phyloP scores from a whole-genome alignment of 306 rosid genomes.

The Pterocarpus macrocarpus region DNA sequence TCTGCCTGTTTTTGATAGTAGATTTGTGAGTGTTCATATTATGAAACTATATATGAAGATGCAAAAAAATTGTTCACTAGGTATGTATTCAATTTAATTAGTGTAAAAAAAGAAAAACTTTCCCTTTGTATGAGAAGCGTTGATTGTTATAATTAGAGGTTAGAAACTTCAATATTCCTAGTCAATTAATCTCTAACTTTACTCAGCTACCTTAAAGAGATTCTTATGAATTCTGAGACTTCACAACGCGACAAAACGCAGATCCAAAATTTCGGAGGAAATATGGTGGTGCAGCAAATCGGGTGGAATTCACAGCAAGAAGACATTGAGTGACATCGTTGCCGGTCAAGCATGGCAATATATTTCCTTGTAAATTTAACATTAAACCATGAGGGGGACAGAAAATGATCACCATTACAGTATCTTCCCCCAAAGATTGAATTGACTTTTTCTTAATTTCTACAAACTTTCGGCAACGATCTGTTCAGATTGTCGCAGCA shows the following conservation, averaged over 20 bases:
- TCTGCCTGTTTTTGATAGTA: no score
- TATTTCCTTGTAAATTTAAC: slow-evolving; percentile 16
- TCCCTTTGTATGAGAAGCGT: neutral
- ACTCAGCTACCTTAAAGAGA: neutral
- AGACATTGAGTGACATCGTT: slow-evolving; percentile 42
- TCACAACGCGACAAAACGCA: slow-evolving; percentile 36
- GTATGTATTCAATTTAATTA: neutral
- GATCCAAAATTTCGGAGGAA: slow-evolving; percentile 28
- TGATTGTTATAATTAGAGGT: no score
- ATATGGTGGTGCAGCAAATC: slow-evolving; percentile 6
- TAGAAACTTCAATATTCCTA: neutral
- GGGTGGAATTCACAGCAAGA: slow-evolving; percentile 40
- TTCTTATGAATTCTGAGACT: neutral
- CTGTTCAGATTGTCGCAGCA: slow-evolving; percentile 51
- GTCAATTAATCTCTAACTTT: neutral
- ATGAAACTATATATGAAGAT: neutral
- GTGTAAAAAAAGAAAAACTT: neutral
- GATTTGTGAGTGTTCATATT: neutral
- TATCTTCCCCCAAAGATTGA: slow-evolving; percentile 27
- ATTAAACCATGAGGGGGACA: slow-evolving; percentile 49
- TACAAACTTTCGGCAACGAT: slow-evolving; percentile 50
- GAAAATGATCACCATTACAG: slow-evolving; percentile 48
- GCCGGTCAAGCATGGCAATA: slow-evolving; percentile 43
- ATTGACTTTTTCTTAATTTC: neutral
- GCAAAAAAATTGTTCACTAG: neutral